Conservation (phyloP, 768 basidiomycete species). For the Trametes maxima region DNA sequence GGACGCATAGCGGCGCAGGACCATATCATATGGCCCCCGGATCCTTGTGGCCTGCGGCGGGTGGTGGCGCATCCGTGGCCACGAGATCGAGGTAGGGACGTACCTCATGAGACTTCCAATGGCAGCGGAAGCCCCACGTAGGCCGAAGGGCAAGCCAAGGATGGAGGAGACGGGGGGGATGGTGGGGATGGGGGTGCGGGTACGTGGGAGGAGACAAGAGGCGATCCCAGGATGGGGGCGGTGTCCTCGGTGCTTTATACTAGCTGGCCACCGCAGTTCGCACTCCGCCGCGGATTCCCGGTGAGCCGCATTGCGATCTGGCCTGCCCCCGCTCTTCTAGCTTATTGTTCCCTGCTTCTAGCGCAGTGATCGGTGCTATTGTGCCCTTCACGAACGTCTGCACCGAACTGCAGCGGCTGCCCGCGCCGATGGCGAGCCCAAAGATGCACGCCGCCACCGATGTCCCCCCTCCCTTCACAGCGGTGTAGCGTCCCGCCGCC, state of each 20-base stretch:
- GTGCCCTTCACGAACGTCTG: background rate
- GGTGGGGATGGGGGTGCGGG: too few species aligned
- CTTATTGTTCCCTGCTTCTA: slow-evolving; percentile 1
- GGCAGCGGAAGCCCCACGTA: too few species aligned
- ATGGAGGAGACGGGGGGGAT: background rate
- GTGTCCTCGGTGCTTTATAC: background rate
- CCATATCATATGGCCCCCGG: too few species aligned
- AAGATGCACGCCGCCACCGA: too few species aligned
- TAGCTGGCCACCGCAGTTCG: slow-evolving; percentile 3
- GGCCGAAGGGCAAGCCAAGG: too few species aligned
- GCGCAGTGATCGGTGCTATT: background rate
- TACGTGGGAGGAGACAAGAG: slow-evolving; percentile 3
- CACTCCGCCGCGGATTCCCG: slow-evolving; percentile 13
- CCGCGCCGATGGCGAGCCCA: too few species aligned
- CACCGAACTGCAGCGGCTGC: too few species aligned
- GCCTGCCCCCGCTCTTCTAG: background rate
- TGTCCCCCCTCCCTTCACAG: too few species aligned
- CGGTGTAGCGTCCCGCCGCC: too few species aligned
- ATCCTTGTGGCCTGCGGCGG: too few species aligned
- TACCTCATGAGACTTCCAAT: background rate
- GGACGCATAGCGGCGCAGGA: too few species aligned
- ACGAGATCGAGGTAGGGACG: background rate
- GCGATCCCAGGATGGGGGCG: background rate
- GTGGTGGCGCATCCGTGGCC: too few species aligned
- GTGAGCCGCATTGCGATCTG: slow-evolving; percentile 2